Base-by-base conservation (phyloP, 805 yeast genomes). In the Candida succiphila region DNA sequence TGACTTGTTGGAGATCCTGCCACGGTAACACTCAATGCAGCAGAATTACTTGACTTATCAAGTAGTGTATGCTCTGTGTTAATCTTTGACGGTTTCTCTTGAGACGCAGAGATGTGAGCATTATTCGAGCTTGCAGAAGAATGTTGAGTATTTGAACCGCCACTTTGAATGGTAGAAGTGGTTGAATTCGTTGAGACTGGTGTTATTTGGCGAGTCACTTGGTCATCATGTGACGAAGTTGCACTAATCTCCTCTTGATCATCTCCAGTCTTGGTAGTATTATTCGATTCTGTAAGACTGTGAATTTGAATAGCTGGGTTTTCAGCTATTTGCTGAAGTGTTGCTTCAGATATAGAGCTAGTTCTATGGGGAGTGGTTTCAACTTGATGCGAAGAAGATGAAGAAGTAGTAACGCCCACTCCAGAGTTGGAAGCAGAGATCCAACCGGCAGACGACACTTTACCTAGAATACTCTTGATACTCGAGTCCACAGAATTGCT, bases 401-500 rank as follows among this genome's bases (percentile, higher is more conserved):
- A 7, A 17, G 14, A 24, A 17, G 35, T 20, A 12, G 17, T 13
- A 7, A 6, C 18, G 5, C 19, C 6, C 17, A 14, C 13, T 6
- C 5, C 17, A 26, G 17, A 7, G 18, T 14, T 19, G 7, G 6
- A 5, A 13, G 14, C n/a, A 7, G 29, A 15, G 8, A 37, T 43
- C 20, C 42, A 44, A 18, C 36, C 40, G 22, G 53, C 34, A 54
- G 57, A 52, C 1, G 60, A 38, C 12, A 58, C 60, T 37, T 41
- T 48, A 3, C 61, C 61, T 34, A 58, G 46, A 3, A 58, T 51
- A 37, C 41, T 50, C 25, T 45, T 46, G 20, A 58, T 43, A 37
- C 61, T 56, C 13, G 55, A 40, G 36, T 58, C 63, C 14, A 58
- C 57, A n/a, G 62, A 51, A 23, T 37, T 42, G 31, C 61, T 54